These are phyloP conservation scores for Gossypium trilobum DNA, from an alignment of 441 rosid genomes.

Conservation along the genomic window DNA sequence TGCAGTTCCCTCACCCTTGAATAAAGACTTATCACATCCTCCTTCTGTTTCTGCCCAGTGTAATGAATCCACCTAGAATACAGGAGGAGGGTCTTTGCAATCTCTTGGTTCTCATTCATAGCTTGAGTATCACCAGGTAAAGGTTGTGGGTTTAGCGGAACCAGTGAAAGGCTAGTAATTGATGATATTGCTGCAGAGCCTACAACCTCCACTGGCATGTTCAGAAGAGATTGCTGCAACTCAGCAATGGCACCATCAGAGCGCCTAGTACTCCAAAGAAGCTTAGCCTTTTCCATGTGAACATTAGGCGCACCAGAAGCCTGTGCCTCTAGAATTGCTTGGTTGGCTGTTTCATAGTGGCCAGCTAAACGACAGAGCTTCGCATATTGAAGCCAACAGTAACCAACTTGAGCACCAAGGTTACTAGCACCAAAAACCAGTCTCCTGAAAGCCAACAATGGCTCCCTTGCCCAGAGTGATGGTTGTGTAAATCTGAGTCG, in stretches of 20 bases:
- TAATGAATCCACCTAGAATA: slow-evolving; percentile 92
- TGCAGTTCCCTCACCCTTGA: slow-evolving; percentile 81
- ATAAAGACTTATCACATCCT: slow-evolving; percentile 88
- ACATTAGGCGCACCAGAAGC: slow-evolving; percentile 86
- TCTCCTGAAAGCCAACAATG: slow-evolving; percentile 86
- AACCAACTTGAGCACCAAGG: slow-evolving; percentile 88
- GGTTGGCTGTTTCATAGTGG: slow-evolving; percentile 92
- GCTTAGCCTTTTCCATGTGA: slow-evolving; percentile 95
- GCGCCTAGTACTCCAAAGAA: slow-evolving; percentile 85
- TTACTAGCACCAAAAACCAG: slow-evolving; percentile 76
- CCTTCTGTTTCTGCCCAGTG: slow-evolving; percentile 94
- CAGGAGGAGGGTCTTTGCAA: slow-evolving; percentile 90
- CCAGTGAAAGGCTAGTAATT: slow-evolving; percentile 69
- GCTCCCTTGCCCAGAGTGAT: slow-evolving; percentile 95
- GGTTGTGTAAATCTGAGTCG: slow-evolving; percentile 86
- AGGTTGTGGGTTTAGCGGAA: slow-evolving; percentile 67
- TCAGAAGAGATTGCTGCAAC: slow-evolving; percentile 82
- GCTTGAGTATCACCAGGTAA: slow-evolving; percentile 43
- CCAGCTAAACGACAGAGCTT: slow-evolving; percentile 98
- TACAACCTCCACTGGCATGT: slow-evolving; percentile 81
- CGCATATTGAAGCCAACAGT: slow-evolving; percentile 96
- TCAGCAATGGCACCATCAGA: slow-evolving; percentile 90
- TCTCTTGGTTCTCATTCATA: slow-evolving; percentile 53
- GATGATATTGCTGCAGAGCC: slow-evolving; percentile 68
- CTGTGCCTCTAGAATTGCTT: slow-evolving; percentile 91